Base-by-base conservation (phyloP, 2,329 filamentous ascomycete genomes). In the Penicillium brasilianum region DNA sequence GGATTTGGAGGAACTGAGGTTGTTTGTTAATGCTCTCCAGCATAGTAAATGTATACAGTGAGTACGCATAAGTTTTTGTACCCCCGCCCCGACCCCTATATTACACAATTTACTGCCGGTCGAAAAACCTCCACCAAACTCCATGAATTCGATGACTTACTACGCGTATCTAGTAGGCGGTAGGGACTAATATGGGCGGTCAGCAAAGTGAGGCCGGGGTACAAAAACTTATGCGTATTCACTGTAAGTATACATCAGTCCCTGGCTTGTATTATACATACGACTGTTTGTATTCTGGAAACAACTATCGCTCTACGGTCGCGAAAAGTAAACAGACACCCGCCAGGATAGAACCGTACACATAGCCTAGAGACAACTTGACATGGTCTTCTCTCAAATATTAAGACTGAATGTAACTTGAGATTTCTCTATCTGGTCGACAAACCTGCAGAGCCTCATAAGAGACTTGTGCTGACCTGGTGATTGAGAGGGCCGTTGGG, bases 381-480 rank as follows among this genome's bases (percentile, higher is more conserved):
- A 13, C 16, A 34, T 13, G 9, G 10, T 18, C 6, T 10, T 9
- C 20, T 18, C 11, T 14, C 14, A 7, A 34, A 7, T 20, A 20
- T 50, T 4, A 13, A 13, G n/a, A 50, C 8, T 7, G 20, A 16
- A 14, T 20, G 16, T 9, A 7, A 16, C 32, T 50, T n/a, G 30
- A 34, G 13, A 2, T 18, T 50, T 5, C 5, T 18, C 16, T n/a
- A 18, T 30, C 48, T 20, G 48, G 14, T 50, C 10, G 30, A 50
- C 11, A 50, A 1, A 18, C 14, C 28, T 34, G 48, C 48, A 14
- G 55, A 57, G 55, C 55, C 55, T 57, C 46, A 49, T 50, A 22
- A 34, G 48, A 4, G 48, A 50, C 48, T 50, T 11, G 48, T 34
- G 48, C 34, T 50, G n/a, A 34, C 14, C 30, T 20, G 10, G 28